A percentile compares a stretch with the other conserved stretches of the same genome.
phyloP scores from a whole-genome alignment of 2,329 filamentous ascomycete genomes.

The Cercospora sp. region DNA sequence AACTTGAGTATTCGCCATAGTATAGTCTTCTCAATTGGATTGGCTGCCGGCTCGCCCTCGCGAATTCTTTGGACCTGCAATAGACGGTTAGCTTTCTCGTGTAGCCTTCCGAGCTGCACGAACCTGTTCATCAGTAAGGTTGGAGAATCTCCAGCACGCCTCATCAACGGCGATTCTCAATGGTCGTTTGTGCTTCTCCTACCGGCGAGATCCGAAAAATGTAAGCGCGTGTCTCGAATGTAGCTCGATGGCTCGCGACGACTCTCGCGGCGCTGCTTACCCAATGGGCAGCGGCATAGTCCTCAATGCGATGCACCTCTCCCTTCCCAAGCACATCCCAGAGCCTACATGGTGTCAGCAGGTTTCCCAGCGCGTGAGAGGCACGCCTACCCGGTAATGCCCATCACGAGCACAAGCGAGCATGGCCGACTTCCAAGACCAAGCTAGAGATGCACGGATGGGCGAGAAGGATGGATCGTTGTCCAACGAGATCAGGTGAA shows the following conservation, averaged over 20 bases:
- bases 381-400: conserved; percentile 20
- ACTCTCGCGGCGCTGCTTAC: background rate
- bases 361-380: background rate
- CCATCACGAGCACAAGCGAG: conserved; percentile 12
- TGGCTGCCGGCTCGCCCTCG: conserved; percentile 40
- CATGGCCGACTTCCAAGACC: background rate
- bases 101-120: background rate
- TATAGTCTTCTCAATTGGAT: conserved; percentile 46
- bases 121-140: conserved; percentile 37
- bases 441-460: background rate
- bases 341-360: conserved; percentile 27
- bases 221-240: background rate
- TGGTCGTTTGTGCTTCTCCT: conserved; percentile 37
- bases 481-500: background rate
- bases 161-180: conserved; percentile 48
- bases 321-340: conserved; percentile 43
- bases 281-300: conserved; percentile 43
- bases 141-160: conserved; percentile 48
- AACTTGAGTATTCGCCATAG: conserved; percentile 48
- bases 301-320: conserved; percentile 38
- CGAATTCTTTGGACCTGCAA: conserved; percentile 39
- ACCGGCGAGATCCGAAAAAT: background rate
- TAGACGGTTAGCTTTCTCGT: background rate
- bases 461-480: background rate
- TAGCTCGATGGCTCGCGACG: background rate